Base-by-base conservation (phyloP, 805 yeast genomes). In the Saturnispora halmiae region DNA sequence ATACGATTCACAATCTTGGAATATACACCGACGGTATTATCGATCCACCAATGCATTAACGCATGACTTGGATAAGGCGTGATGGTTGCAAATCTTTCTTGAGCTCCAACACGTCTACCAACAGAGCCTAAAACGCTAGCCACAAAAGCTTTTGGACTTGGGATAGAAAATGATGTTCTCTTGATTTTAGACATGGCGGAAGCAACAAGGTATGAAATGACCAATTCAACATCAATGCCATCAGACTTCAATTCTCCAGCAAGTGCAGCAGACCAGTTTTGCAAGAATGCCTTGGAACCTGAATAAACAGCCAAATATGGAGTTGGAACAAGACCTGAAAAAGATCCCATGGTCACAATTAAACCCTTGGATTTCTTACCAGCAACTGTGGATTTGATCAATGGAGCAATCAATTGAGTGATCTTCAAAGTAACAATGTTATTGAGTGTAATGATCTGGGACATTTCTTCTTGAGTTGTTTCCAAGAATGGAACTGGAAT, bases 21-120 rank as follows among this genome's bases (percentile, higher is more conserved):
- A 64, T 71, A 86, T 31, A 83, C 86, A 21, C 98, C 97, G 36
- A 87, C 79, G 9, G 86, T 73, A 54, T 74, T 73, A 37, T 77
- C 88, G 47, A 88, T 75, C 40, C 67, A 67, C 72, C 83, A 88
- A 59, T 88, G 95, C 79, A 88, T 77, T 39, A 90, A 58, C 2
- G 96, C 97, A 64, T 92, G 98, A 2, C 86, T 63, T 85, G 95
- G 87, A 70, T 70, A 92, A 26, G 98, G 98, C 2, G 97, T 90
- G 42, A 70, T 64, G 2, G 96, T 86, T 26, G 78, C 94, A 52
- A 59, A 85, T 53, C 95, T 75, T 47, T 84, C 95, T 61, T 86
- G 95, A 15, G 97, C 94, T 42, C 98, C 98, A 36, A 79, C 76
- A 51, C 94, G 76, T 56, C 84, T 79, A 19, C 96, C 96, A 45